phyloP scores from a whole-genome alignment of 257 asterid genomes.

The Penstemon barbatus region DNA sequence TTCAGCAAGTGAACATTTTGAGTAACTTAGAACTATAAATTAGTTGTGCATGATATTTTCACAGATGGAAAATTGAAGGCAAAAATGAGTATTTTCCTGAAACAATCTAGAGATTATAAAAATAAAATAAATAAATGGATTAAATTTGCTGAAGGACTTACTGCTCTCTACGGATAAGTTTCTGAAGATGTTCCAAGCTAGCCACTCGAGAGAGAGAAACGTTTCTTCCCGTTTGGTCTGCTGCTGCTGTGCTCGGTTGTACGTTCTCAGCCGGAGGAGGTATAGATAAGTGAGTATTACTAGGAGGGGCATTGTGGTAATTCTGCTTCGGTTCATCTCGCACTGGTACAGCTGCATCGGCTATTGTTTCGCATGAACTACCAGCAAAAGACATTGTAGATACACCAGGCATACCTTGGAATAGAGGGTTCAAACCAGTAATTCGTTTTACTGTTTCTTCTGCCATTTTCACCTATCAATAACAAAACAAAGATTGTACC shows the following conservation, averaged over 20 bases:
- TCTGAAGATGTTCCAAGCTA: conserved; percentile 92
- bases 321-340: conserved; percentile 57
- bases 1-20: too few relatives aligned
- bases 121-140: too few relatives aligned
- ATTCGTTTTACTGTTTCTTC: conserved; percentile 88
- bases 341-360: conserved; percentile 72
- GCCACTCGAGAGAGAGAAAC: conserved; percentile 83
- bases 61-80: too few relatives aligned
- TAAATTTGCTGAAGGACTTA: too few relatives aligned
- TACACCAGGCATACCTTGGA: conserved; percentile 81
- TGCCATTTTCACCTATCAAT: conserved; percentile 84
- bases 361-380: conserved; percentile 58
- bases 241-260: neutral
- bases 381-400: conserved; percentile 58
- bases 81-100: too few relatives aligned
- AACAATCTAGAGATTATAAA: too few relatives aligned
- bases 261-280: conserved; percentile 23
- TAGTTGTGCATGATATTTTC: too few relatives aligned
- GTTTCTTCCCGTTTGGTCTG: conserved; percentile 52
- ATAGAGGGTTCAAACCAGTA: conserved; percentile 76
- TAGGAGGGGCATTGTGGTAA: conserved; percentile 31
- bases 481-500: neutral
- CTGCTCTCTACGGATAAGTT: conserved; percentile 61
- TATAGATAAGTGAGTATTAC: too few relatives aligned
- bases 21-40: too few relatives aligned